phyloP scores from a whole-genome alignment of 2,329 filamentous ascomycete species.

The Venturia oleaginea region DNA sequence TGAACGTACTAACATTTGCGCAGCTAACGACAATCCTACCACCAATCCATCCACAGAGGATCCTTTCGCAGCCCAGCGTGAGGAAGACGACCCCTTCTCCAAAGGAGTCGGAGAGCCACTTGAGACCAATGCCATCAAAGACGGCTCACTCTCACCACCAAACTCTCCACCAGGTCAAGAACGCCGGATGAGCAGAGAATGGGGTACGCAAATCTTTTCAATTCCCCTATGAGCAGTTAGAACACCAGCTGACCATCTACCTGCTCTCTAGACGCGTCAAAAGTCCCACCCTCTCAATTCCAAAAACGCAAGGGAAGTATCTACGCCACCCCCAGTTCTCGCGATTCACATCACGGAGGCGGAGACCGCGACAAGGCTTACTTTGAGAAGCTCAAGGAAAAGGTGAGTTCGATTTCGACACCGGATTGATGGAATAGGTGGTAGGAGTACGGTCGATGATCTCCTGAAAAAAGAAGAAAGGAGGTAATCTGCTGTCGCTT shows the following conservation, averaged over 20 bases:
- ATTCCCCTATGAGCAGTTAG: no score
- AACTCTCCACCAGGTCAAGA: constrained; percentile 14
- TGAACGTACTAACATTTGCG: neutral
- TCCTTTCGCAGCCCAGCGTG: constrained; percentile 21
- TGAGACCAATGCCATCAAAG: constrained; percentile 16
- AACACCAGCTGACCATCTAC: neutral
- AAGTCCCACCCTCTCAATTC: constrained; percentile 58
- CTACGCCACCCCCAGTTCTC: constrained; percentile 55
- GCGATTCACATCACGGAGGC: constrained; percentile 54
- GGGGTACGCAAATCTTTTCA: constrained; percentile 18
- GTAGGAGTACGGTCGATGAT: neutral
- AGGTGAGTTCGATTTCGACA: constrained; percentile 20
- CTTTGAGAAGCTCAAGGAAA: constrained; percentile 44
- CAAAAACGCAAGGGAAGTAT: constrained; percentile 62
- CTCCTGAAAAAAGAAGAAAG: neutral
- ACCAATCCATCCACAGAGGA: constrained; percentile 18
- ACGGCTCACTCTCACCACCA: constrained; percentile 6
- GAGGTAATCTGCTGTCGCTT: neutral
- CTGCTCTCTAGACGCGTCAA: constrained; percentile 45
- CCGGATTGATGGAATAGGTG: neutral
- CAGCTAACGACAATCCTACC: constrained; percentile 19
- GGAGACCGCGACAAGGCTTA: constrained; percentile 46
- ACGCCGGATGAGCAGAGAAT: constrained; percentile 30
- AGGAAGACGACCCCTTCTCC: constrained; percentile 20
- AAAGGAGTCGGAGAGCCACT: constrained; percentile 19